Evolutionary conservation across 2,329 filamentous ascomycete species (phyloP), one percentile per base, ranked within the genome.

Genomic region (Ilyonectria mors-panacis): DNA sequence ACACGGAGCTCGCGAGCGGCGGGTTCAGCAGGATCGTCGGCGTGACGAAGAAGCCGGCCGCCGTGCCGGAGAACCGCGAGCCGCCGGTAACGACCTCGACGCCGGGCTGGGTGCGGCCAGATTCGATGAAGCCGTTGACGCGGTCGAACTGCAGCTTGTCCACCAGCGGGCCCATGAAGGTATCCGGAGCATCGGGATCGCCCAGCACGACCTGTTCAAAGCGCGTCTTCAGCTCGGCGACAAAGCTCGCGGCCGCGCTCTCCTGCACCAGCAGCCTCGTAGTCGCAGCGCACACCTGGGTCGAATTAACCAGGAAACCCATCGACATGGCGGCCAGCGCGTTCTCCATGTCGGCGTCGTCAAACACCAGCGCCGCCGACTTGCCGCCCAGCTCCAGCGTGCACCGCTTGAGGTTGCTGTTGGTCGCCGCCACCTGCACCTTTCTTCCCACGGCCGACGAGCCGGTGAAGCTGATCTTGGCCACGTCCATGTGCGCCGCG

Each of bases 401-500:
- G 33, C 89, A 82, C 48, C 87, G 82, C 82, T 90, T 91, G 62
- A 91, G 78, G 23, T 53, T 53, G 0, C 86, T 87, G 74, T 83
- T 82, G 35, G 85, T 80, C 65, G 83, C 84, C 21, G 81, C 84
- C 66, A 82, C 83, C 84, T 89, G 87, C 70, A 91, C 85, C 76
- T 84, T 86, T 81, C 89, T 89, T n/a, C 88, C 88, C 1, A 86
- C 89, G 1, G 82, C 82, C 47, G 82, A 86, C 23, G 86, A 88
- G 9, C 89, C 88, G 0, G 89, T 91, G 80, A 91, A 91, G 72
- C 82, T 84, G 78, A 91, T 86, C 82, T 89, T 90, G 67, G 85
- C 82, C 63, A 90, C 84, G 35, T 82, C 85, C 0, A 86, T 85
- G 73, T 91, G 88, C 19, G 74, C 75, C 1, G 86, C 88, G 66